Evolutionary conservation across 352 stramenopile species (phyloP).

Genomic region (Thalassiosira oceanica): DNA sequence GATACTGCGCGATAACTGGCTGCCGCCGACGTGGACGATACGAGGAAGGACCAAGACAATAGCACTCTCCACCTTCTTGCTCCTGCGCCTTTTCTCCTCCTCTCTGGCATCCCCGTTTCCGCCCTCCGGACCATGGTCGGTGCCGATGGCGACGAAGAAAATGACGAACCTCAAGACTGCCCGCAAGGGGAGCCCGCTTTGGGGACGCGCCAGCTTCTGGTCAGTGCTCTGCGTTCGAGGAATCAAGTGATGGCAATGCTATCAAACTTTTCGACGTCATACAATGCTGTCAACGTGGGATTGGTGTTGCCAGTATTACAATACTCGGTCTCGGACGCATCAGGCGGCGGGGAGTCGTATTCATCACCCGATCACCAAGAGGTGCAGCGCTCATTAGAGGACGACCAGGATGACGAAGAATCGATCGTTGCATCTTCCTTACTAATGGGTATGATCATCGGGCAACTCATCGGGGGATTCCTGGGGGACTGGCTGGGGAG

Average conservation of each 20-base stretch:
- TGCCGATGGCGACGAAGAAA: too few species aligned
- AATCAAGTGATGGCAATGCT: conserved; percentile 49
- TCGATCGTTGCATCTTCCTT: conserved; percentile 58
- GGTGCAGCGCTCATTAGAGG: background rate
- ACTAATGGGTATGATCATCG: conserved; percentile 76
- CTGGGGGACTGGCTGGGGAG: conserved; percentile 69
- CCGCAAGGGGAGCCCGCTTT: too few species aligned
- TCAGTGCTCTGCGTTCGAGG: conserved; percentile 8
- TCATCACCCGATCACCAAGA: conserved; percentile 4
- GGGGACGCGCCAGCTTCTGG: conserved; percentile 7
- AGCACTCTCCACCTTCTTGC: too few species aligned
- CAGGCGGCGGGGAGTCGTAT: conserved; percentile 6
- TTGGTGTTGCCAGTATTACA: conserved; percentile 38
- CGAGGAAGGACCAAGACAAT: too few species aligned
- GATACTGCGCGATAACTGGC: too few species aligned
- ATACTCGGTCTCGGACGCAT: conserved; percentile 5
- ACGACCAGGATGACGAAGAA: conserved; percentile 25
- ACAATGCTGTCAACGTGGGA: conserved; percentile 51
- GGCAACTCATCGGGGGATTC: conserved; percentile 68
- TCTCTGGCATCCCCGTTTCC: too few species aligned
- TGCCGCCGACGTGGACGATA: too few species aligned
- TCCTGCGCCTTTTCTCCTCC: too few species aligned
- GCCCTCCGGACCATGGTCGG: too few species aligned
- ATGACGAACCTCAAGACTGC: too few species aligned
- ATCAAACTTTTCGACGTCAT: conserved; percentile 55